Percentiles rank a stretch among this genome's conserved stretches.
Evolutionary conservation across 2,329 filamentous ascomycete species (phyloP).

Genomic region (Pseudofabraea citricarpa): DNA sequence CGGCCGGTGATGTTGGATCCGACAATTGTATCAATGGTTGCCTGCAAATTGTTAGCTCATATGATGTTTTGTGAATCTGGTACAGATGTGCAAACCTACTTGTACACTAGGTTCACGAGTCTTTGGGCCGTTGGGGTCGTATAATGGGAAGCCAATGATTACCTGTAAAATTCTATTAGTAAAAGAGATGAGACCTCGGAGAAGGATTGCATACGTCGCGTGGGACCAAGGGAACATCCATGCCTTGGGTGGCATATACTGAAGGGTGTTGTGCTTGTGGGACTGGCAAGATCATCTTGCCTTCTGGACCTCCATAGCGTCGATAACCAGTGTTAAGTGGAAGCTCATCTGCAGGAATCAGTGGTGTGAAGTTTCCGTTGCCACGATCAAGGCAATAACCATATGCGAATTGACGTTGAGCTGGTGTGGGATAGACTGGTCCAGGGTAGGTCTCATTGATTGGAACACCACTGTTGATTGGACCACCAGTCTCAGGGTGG

Average conservation of each 20-base stretch:
- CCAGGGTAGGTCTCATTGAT: constrained; percentile 19
- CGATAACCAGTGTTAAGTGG: constrained; percentile 37
- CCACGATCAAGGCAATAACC: constrained; percentile 50
- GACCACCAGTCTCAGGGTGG: constrained; percentile 2
- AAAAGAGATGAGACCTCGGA: constrained; percentile 3
- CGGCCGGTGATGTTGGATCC: background rate
- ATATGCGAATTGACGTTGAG: constrained; percentile 27
- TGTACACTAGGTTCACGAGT: background rate
- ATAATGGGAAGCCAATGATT: constrained; percentile 1
- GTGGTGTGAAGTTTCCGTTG: constrained; percentile 47
- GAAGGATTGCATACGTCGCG: too few relatives aligned
- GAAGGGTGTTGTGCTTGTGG: constrained; percentile 12
- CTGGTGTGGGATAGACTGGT: constrained; percentile 10
- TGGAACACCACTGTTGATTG: constrained; percentile 21
- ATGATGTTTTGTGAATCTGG: background rate
- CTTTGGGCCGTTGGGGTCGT: background rate
- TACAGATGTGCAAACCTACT: background rate
- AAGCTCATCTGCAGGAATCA: constrained; percentile 51
- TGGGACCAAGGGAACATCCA: constrained; percentile 10
- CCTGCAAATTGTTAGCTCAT: constrained; percentile 4
- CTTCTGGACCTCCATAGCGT: constrained; percentile 19
- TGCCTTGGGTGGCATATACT: background rate
- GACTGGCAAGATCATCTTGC: constrained; percentile 24
- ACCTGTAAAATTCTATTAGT: constrained; percentile 6
- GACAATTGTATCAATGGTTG: constrained; percentile 17